These are phyloP conservation scores for Coriolopsis trogii DNA, from an alignment of 1,284 basidiomycete species.

Conservation along the genomic window DNA sequence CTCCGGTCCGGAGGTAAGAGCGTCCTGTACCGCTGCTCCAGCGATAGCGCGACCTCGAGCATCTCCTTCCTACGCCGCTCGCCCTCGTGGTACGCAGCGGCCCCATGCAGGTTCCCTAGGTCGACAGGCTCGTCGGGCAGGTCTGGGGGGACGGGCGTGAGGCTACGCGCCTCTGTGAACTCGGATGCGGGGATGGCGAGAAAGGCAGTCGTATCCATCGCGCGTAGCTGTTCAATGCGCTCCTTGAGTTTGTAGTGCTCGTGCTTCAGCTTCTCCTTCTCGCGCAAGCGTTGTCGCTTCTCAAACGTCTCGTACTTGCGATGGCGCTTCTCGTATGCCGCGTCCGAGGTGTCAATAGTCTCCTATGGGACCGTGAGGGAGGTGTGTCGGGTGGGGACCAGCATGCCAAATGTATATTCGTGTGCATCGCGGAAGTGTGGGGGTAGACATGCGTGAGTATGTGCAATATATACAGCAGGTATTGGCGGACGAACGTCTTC, in stretches of 20 bases:
- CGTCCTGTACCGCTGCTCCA: conserved; percentile 72
- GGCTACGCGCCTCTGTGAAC: conserved; percentile 38
- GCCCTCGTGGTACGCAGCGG: conserved; percentile 56
- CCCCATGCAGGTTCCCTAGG: conserved; percentile 40
- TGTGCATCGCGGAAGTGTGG: not conserved
- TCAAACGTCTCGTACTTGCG: conserved; percentile 87
- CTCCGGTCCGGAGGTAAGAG: conserved; percentile 65
- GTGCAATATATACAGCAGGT: conserved; percentile 14
- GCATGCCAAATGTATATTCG: no score
- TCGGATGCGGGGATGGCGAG: conserved; percentile 58
- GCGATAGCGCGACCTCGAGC: conserved; percentile 61
- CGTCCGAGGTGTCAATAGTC: conserved; percentile 78
- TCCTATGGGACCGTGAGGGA: conserved; percentile 42
- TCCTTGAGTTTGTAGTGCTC: conserved; percentile 91
- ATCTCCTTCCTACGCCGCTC: conserved; percentile 72
- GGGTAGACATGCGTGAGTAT: conserved; percentile 26
- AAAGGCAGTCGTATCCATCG: conserved; percentile 73
- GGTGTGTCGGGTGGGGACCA: no score
- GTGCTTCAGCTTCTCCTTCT: conserved; percentile 89
- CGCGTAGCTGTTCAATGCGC: conserved; percentile 82
- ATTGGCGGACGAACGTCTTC: conserved; percentile 61
- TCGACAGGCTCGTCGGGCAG: conserved; percentile 33
- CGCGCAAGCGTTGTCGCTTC: conserved; percentile 81
- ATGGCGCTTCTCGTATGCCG: conserved; percentile 83
- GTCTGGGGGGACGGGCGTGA: conserved; percentile 11